Evolutionary conservation across 179 eudicot species (phyloP), one percentile per base, ranked within the genome.

Genomic region (Spinacia oleracea): DNA sequence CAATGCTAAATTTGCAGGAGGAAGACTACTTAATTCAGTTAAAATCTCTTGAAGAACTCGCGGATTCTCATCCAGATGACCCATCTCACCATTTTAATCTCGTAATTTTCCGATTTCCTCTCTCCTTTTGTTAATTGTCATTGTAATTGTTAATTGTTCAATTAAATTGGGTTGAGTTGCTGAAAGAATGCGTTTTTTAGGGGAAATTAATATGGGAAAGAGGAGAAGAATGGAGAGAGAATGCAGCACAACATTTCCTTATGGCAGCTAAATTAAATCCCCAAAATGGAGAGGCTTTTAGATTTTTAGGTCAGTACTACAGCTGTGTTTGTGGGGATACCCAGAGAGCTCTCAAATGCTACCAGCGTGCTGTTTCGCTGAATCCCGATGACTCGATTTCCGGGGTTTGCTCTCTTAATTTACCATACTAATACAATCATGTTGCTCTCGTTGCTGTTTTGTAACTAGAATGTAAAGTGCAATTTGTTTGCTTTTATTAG

Each of bases 321-420:
- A 83, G 85, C 16, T 79, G 63, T 62, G 82, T 85, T 35, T 82
- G 65, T 59, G 80, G 82, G 72, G 99, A 96, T 81, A 77, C 81
- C 45, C 94, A 87, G 70, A 89, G 99, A 81, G 96, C 99, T 87
- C 80, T 90, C 83, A 93, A 92, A 88, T 93, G 99, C 80, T 96
- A 96, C 78, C 94, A 94, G 81, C 87, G 98, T 72, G 99, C 98
- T 21, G 86, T 96, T 64, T 70, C 90, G 10, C 90, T 96, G 78
- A 71, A 80, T 73, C 97, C 99, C 1, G 88, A 90, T 59, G 96
- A 96, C 80, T 89, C 87, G 10, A 79, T 81, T 69, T 82, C 98
- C 2, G 99, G 99, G 94, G 58, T 69, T 23, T 43, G 72, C 6
- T 32, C 34, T 31, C 68, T 62, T 29, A 71, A 42, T 7, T 73